phyloP scores from a whole-genome alignment of 345 rosid species.

The Cardamine occulta region DNA sequence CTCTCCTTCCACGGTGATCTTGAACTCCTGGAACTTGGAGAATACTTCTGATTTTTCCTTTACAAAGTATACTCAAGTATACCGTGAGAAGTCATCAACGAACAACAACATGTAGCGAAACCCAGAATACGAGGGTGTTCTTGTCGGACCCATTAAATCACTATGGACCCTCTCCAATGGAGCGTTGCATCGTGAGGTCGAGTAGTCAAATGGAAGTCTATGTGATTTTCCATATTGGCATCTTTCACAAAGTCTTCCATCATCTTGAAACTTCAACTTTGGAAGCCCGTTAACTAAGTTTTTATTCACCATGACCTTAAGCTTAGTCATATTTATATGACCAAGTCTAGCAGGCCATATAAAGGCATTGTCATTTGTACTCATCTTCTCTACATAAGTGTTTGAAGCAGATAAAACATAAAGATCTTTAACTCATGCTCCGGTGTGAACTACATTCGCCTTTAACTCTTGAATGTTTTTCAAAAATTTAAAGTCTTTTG shows the following conservation, averaged over 20 bases:
- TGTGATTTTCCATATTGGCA: slow-evolving; percentile 6
- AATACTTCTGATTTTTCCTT: slow-evolving; percentile 6
- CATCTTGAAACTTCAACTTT: neutral
- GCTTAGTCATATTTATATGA: no score
- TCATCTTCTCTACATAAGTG: no score
- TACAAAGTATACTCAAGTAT: neutral
- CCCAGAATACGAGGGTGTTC: neutral
- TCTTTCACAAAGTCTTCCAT: neutral
- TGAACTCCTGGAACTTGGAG: slow-evolving; percentile 6
- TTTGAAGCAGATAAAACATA: no score
- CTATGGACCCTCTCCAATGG: slow-evolving; percentile 27
- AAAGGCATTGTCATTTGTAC: no score
- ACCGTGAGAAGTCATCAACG: slow-evolving; percentile 25
- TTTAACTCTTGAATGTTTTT: no score
- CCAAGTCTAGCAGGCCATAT: no score
- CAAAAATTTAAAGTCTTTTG: no score
- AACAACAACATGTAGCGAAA: slow-evolving; percentile 13
- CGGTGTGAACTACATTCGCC: no score
- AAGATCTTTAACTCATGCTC: no score
- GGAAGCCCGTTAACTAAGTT: no score
- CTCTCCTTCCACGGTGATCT: neutral
- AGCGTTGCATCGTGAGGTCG: neutral
- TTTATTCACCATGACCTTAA: no score
- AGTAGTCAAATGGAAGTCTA: slow-evolving; percentile 30
- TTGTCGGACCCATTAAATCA: slow-evolving; percentile 2